Evolutionary conservation across 2,329 filamentous ascomycete species (phyloP).

Genomic region (Sclerotinia spermophila): DNA sequence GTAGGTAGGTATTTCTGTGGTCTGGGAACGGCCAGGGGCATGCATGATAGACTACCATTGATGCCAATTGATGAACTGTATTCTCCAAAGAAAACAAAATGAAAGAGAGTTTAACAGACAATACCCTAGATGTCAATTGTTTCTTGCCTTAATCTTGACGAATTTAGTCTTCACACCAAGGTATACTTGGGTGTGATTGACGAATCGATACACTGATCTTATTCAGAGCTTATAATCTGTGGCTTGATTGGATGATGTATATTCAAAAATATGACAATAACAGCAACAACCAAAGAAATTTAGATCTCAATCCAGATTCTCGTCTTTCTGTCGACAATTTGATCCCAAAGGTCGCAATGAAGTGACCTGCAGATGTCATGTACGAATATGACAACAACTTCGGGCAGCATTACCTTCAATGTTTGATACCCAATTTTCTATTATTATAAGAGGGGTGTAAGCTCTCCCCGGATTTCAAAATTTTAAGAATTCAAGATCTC

Average conservation of each 20-base stretch:
- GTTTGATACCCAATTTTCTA: slow-evolving; percentile 10
- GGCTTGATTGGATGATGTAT: not conserved
- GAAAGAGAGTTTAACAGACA: not conserved
- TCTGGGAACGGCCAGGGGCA: not conserved
- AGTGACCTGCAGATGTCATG: slow-evolving; percentile 13
- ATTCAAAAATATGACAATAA: not conserved
- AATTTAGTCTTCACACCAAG: not conserved
- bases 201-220: not conserved
- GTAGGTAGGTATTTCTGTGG: not conserved
- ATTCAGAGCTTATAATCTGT: not conserved
- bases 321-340: not conserved
- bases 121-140: not conserved
- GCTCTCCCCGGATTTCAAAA: slow-evolving; percentile 2
- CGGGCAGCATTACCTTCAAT: slow-evolving; percentile 11
- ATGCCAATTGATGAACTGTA: slow-evolving; percentile 10
- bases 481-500: not conserved
- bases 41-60: not conserved
- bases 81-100: not conserved
- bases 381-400: slow-evolving; percentile 13
- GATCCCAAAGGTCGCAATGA: not conserved
- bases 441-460: slow-evolving; percentile 12
- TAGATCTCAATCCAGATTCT: not conserved
- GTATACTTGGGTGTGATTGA: not conserved
- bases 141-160: not conserved
- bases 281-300: not conserved